These are phyloP conservation scores for Furcasterigmium sp. DNA, from an alignment of 2,329 filamentous ascomycete species.

Conservation along the genomic window DNA sequence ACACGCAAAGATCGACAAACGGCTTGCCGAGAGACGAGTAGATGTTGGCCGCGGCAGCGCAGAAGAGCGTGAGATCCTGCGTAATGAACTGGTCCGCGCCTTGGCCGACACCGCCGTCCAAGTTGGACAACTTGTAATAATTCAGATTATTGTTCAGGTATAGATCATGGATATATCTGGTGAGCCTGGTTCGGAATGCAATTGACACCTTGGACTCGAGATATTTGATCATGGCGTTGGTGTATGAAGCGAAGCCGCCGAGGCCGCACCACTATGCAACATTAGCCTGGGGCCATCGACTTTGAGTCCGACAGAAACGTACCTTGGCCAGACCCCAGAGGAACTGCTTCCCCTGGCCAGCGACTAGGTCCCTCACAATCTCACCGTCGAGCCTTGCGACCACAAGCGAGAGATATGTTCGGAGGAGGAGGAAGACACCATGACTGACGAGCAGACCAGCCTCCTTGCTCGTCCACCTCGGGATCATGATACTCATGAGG, in stretches of 20 bases:
- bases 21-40: conserved; percentile 98
- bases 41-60: conserved; percentile 81
- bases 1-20: conserved; percentile 92
- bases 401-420: conserved; percentile 90
- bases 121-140: conserved; percentile 90
- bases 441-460: conserved; percentile 86
- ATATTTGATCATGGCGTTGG: conserved; percentile 98
- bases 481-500: conserved; percentile 95
- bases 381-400: conserved; percentile 92
- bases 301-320: conserved; percentile 1
- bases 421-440: conserved; percentile 79
- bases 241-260: conserved; percentile 90
- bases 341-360: conserved; percentile 84
- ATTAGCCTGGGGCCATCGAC: conserved; percentile 8
- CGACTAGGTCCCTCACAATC: conserved; percentile 94
- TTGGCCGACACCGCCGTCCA: conserved; percentile 89
- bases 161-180: conserved; percentile 93
- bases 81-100: conserved; percentile 96
- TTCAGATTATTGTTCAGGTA: conserved; percentile 94
- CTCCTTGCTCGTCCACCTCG: conserved; percentile 92
- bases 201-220: conserved; percentile 97
- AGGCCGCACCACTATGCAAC: conserved; percentile 74
- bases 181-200: conserved; percentile 90
- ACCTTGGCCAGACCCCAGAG: conserved; percentile 81
- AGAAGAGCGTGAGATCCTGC: conserved; percentile 93